Evolutionary conservation across 306 rosid species (phyloP).

Genomic region (Quercus aquifolioides): DNA sequence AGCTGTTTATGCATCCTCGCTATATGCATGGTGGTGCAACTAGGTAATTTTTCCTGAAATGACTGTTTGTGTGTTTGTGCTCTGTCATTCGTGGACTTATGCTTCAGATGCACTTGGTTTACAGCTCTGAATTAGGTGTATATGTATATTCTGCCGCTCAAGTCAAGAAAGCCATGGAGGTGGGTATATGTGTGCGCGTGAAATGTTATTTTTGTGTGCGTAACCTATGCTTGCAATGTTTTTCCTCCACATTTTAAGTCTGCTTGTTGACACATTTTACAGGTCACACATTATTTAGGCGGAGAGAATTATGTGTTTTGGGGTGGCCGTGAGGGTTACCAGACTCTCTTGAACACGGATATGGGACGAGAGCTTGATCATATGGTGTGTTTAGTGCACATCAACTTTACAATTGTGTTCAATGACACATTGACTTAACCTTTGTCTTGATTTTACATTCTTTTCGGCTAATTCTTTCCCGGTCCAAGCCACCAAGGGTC

Average conservation of each 20-base stretch:
- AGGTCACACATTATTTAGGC: conserved; percentile 91
- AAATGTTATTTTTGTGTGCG: background rate
- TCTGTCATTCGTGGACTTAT: conserved; percentile 11
- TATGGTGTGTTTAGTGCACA: conserved; percentile 45
- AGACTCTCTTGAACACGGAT: conserved; percentile 88
- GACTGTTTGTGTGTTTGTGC: background rate
- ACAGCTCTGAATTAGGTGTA: conserved; percentile 78
- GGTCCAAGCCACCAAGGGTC: background rate
- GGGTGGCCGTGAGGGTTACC: conserved; percentile 99
- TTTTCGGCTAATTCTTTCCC: background rate
- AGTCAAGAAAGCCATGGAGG: conserved; percentile 99
- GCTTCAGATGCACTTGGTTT: conserved; percentile 26
- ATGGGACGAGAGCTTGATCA: conserved; percentile 96
- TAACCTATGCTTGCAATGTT: background rate
- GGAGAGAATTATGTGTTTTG: conserved; percentile 96
- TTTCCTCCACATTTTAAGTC: conserved; percentile 2
- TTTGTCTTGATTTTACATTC: background rate
- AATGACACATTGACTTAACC: background rate
- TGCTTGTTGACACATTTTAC: conserved; percentile 24
- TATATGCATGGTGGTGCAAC: conserved; percentile 98
- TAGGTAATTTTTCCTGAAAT: conserved; percentile 44
- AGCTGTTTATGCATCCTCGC: conserved; percentile 89
- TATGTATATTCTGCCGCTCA: conserved; percentile 96
- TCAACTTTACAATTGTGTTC: background rate
- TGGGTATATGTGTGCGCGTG: conserved; percentile 24